phyloP scores from a whole-genome alignment of 352 stramenopile species.

The Ophiocytium majus region DNA sequence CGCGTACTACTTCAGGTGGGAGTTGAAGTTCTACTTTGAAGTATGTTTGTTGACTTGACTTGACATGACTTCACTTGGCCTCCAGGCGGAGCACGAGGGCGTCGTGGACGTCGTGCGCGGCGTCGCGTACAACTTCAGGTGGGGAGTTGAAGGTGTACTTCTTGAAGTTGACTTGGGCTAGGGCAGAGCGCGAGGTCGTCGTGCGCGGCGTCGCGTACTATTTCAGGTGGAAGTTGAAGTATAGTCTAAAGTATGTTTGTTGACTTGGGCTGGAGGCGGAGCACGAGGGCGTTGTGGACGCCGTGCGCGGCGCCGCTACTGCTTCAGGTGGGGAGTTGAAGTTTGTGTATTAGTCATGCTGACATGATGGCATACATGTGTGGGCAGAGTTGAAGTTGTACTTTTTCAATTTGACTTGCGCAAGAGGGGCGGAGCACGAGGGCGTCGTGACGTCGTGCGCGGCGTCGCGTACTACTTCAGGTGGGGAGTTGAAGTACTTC shows the following conservation, averaged over 20 bases:
- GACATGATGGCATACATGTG: too few relatives aligned
- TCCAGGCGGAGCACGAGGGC: constrained; percentile 88
- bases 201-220: too few relatives aligned
- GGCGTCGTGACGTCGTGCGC: constrained; percentile 92
- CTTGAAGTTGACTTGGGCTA: too few relatives aligned
- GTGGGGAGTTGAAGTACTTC: not conserved
- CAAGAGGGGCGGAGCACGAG: constrained; percentile 86
- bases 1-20: constrained; percentile 40
- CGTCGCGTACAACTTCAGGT: constrained; percentile 44
- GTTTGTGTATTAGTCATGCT: not conserved
- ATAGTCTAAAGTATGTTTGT: too few relatives aligned
- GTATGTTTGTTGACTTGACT: not conserved
- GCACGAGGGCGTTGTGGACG: constrained; percentile 91
- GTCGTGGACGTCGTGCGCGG: constrained; percentile 90
- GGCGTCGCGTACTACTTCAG: constrained; percentile 43
- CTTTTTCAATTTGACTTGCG: constrained; percentile 65
- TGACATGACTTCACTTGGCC: constrained; percentile 60
- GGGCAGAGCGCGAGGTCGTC: too few relatives aligned
- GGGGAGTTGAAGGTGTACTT: not conserved
- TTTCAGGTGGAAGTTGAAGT: too few relatives aligned
- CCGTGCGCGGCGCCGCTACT: constrained; percentile 69
- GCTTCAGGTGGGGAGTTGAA: constrained; percentile 21
- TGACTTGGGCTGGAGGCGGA: constrained; percentile 91
- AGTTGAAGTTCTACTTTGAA: not conserved
- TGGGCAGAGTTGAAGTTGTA: not conserved